These are phyloP conservation scores for Catunica adiposa DNA, from an alignment of 2,329 filamentous ascomycete genomes.

Conservation along the genomic window DNA sequence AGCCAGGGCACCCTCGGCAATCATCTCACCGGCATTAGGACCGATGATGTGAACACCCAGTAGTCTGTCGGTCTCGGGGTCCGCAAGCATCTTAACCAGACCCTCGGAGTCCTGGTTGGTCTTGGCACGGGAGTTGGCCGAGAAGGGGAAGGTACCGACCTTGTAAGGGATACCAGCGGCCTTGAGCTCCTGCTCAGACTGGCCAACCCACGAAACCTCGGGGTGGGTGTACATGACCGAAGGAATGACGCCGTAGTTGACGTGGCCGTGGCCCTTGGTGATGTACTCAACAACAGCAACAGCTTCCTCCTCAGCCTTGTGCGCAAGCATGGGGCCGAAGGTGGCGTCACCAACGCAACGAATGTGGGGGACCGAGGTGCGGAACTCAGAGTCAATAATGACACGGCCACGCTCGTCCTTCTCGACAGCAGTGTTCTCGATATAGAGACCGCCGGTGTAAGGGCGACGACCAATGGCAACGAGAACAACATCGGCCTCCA, in stretches of 20 bases:
- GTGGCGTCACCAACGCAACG: conserved; percentile 91
- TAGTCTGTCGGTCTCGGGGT: conserved; percentile 90
- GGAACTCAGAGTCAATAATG: conserved; percentile 96
- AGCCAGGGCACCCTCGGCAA: conserved; percentile 88
- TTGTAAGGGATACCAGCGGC: conserved; percentile 79
- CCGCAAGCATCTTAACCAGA: conserved; percentile 90
- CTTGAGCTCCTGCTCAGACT: conserved; percentile 94
- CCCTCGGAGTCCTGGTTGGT: conserved; percentile 95
- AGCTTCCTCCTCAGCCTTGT: conserved; percentile 97
- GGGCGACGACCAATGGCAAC: conserved; percentile 92
- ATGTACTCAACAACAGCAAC: conserved; percentile 94
- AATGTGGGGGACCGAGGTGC: conserved; percentile 93
- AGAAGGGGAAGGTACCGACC: conserved; percentile 88
- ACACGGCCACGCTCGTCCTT: conserved; percentile 85
- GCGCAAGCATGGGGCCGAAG: conserved; percentile 95
- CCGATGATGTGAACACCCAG: conserved; percentile 94
- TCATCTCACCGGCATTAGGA: conserved; percentile 95
- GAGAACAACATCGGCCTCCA: conserved; percentile 88
- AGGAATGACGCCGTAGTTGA: conserved; percentile 96
- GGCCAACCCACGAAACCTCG: conserved; percentile 95
- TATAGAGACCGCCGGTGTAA: conserved; percentile 77
- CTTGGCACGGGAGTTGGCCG: conserved; percentile 95
- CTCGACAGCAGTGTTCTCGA: conserved; percentile 88
- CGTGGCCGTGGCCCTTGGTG: conserved; percentile 92
- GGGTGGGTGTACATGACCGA: conserved; percentile 99